Evolutionary conservation across 2,329 filamentous ascomycete species (phyloP).

Genomic region (Xenoacremonium recifei): DNA sequence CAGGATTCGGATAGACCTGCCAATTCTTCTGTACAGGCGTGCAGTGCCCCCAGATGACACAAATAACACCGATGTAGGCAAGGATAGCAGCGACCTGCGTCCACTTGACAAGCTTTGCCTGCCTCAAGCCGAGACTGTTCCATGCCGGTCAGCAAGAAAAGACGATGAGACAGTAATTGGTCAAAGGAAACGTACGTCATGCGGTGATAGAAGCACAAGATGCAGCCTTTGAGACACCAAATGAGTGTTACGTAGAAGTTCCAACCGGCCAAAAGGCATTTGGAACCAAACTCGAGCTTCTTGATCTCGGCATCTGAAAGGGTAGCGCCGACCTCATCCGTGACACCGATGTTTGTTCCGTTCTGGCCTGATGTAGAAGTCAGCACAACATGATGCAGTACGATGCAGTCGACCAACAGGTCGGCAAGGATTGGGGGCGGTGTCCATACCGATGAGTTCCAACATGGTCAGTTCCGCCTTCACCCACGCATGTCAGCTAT

Average conservation of each 20-base stretch:
- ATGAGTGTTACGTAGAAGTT: constrained; percentile 40
- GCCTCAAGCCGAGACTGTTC: constrained; percentile 33
- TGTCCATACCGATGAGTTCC: constrained; percentile 32
- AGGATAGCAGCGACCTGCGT: constrained; percentile 28
- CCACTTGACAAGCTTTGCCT: constrained; percentile 36
- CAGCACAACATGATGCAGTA: not conserved
- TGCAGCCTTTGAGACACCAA: constrained; percentile 41
- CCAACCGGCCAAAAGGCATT: constrained; percentile 37
- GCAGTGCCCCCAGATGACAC: constrained; percentile 36
- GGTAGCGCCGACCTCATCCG: constrained; percentile 27
- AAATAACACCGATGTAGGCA: constrained; percentile 32
- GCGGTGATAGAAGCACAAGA: constrained; percentile 42
- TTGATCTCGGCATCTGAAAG: constrained; percentile 29
- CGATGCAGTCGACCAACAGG: not conserved
- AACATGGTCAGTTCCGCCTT: constrained; percentile 31
- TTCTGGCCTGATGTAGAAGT: constrained; percentile 27
- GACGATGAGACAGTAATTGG: constrained; percentile 9
- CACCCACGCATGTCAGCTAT: no score
- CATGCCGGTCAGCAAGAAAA: not conserved
- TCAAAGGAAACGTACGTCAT: constrained; percentile 34
- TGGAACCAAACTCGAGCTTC: constrained; percentile 31
- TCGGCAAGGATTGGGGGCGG: constrained; percentile 6
- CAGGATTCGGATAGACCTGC: constrained; percentile 41
- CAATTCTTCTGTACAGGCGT: constrained; percentile 37
- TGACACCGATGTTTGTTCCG: constrained; percentile 38